Conservation (phyloP, 2,329 filamentous ascomycete genomes). For the Phaeomoniella chlamydospora region DNA sequence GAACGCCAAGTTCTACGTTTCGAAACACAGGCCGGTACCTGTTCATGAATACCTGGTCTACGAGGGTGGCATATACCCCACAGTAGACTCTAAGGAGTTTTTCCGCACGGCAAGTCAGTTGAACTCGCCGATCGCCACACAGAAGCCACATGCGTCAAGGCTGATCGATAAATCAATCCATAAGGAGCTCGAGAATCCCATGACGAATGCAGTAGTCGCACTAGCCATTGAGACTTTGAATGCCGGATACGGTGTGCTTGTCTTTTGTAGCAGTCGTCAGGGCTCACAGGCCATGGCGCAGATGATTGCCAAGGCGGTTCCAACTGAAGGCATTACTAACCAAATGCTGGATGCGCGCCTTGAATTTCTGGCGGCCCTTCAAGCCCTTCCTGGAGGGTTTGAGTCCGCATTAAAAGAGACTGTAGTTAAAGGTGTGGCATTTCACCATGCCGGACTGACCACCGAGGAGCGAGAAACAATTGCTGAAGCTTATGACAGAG, state of each 20-base stretch:
- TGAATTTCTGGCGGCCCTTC: constrained; percentile 52
- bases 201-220: constrained; percentile 56
- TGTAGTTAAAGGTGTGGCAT: constrained; percentile 53
- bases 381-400: constrained; percentile 50
- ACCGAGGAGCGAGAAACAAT: constrained; percentile 62
- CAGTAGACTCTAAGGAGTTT: constrained; percentile 42
- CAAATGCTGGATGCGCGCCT: constrained; percentile 41
- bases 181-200: constrained; percentile 48
- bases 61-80: constrained; percentile 52
- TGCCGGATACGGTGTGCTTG: constrained; percentile 55
- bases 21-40: constrained; percentile 59
- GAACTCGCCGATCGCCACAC: constrained; percentile 16
- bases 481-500: constrained; percentile 54
- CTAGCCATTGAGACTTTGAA: constrained; percentile 53
- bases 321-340: constrained; percentile 29
- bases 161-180: constrained; percentile 41
- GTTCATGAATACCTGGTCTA: constrained; percentile 62
- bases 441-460: constrained; percentile 54
- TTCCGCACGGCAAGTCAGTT: constrained; percentile 44
- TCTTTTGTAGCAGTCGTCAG: constrained; percentile 58
- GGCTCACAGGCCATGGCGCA: constrained; percentile 55
- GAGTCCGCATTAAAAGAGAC: constrained; percentile 52
- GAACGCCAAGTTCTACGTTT: constrained; percentile 55
- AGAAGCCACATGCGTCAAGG: constrained; percentile 19
- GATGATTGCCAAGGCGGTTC: constrained; percentile 53